These are phyloP conservation scores for Ophidiomyces ophidiicola DNA, from an alignment of 2,329 filamentous ascomycete genomes.

Conservation along the genomic window DNA sequence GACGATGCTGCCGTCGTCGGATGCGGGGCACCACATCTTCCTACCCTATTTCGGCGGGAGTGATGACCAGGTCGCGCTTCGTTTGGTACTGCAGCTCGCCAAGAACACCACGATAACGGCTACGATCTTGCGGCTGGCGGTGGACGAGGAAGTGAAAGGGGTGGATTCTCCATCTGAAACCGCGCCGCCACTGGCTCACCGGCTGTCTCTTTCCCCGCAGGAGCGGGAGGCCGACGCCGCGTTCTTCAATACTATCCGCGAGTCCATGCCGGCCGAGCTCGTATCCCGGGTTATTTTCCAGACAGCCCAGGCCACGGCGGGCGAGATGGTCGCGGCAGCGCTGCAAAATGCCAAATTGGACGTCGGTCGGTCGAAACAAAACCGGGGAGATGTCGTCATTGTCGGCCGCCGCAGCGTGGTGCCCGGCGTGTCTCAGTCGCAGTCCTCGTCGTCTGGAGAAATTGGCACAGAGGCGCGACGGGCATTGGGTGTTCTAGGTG, in stretches of 20 bases:
- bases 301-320: conserved; percentile 18
- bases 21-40: conserved; percentile 71
- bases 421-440: neutral
- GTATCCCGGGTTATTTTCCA: conserved; percentile 47
- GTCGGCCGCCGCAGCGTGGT: conserved; percentile 27
- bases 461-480: conserved; percentile 23
- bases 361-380: conserved; percentile 49
- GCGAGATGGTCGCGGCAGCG: conserved; percentile 35
- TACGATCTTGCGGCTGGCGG: conserved; percentile 54
- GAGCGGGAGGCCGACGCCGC: conserved; percentile 35
- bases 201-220: conserved; percentile 8
- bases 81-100: conserved; percentile 71
- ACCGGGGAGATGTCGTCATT: conserved; percentile 59
- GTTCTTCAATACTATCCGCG: conserved; percentile 47
- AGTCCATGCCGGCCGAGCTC: conserved; percentile 43
- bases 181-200: neutral
- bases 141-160: conserved; percentile 12
- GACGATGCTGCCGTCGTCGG: conserved; percentile 45
- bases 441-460: conserved; percentile 26
- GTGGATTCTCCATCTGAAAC: conserved; percentile 8
- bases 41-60: conserved; percentile 73
- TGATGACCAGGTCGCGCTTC: conserved; percentile 69
- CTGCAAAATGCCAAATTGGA: conserved; percentile 46
- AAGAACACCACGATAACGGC: conserved; percentile 67
- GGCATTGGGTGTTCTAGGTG: conserved; percentile 26